A percentile compares a stretch with the other conserved stretches of the same genome.
These are phyloP conservation scores for Elsinoe batatas DNA, from an alignment of 2,329 filamentous ascomycete species.

Conservation along the genomic window DNA sequence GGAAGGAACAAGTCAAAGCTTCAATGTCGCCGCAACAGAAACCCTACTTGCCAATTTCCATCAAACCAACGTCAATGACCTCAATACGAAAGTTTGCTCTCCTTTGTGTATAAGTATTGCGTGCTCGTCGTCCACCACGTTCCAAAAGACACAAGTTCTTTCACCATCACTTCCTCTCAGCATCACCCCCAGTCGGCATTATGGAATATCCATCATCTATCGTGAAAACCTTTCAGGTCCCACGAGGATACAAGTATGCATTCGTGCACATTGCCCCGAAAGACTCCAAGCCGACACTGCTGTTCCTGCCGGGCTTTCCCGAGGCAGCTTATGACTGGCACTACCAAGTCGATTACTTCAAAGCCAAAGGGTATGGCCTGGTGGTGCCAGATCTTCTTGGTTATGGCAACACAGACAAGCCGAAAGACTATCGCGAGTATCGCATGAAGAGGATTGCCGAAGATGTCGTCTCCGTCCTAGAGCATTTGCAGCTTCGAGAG, in stretches of 20 bases:
- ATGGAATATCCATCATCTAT: constrained; percentile 9
- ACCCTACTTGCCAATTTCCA: background rate
- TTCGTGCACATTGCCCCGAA: background rate
- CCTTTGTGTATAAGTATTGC: no score
- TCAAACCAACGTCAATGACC: background rate
- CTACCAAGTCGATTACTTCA: constrained; percentile 32
- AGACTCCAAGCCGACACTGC: constrained; percentile 24
- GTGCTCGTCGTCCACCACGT: no score
- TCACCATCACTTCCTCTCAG: no score
- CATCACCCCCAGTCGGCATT: background rate
- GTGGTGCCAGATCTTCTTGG: constrained; percentile 32
- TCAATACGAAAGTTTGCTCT: no score
- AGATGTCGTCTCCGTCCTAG: constrained; percentile 34
- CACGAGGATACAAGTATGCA: constrained; percentile 1
- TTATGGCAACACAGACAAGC: constrained; percentile 33
- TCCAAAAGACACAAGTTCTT: no score
- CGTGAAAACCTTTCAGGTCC: background rate
- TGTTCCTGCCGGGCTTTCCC: constrained; percentile 42
- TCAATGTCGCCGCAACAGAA: background rate
- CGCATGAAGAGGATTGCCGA: constrained; percentile 28
- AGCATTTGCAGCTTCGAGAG: constrained; percentile 28
- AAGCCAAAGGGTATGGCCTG: constrained; percentile 32
- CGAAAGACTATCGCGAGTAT: constrained; percentile 31
- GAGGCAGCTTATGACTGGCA: constrained; percentile 38
- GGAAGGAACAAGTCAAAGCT: background rate